Evolutionary conservation across 2,329 filamentous ascomycete genomes (phyloP), one percentile per base, ranked within the genome.

Genomic region (Orbilia quercus): DNA sequence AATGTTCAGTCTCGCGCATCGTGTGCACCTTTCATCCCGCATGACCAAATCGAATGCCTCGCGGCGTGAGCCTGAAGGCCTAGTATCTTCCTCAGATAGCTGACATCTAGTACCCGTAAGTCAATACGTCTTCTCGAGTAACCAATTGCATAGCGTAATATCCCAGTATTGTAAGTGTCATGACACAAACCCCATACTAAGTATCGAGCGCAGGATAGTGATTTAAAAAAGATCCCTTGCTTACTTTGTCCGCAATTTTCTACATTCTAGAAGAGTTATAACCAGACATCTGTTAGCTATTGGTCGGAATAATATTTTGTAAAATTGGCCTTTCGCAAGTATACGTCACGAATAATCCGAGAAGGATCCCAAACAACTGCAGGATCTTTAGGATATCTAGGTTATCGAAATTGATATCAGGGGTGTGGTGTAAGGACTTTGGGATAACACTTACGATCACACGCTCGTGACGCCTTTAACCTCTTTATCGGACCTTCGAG

Each of bases 381-480:
- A 31, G 28, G 28, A 31, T 31, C 4, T 40, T 7, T 14, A 5
- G 4, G 36, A 40, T 40, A 14, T 40, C 5, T 31, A 31, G 4
- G 28, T 31, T 16, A 45, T n/a, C 38, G n/a, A 45, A 20, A 22
- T 45, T 6, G 23, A 34, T 11, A 34, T 7, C 7, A 9, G 31
- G 34, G 42, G 9, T 58, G 42, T 71, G 48, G 55, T 57, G 55
- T 14, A 18, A 67, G 53, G 66, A 54, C 36, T 74, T 65, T 7
- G 64, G n/a, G n/a, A n/a, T n/a, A n/a, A n/a, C n/a, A 77, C 48
- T 77, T 58, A 71, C 66, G 76, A 65, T 77, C 76, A 54, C 76
- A 77, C 40, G 76, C 76, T 38, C 75, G 65, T 7, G 75, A 69
- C 25, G 76, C 73, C 51, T 76, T 77, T 34, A 76, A 63, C 31